A percentile compares a stretch with the other conserved stretches of the same genome.
Conservation (phyloP, 345 rosid genomes). For the Arabis hirsuta region DNA sequence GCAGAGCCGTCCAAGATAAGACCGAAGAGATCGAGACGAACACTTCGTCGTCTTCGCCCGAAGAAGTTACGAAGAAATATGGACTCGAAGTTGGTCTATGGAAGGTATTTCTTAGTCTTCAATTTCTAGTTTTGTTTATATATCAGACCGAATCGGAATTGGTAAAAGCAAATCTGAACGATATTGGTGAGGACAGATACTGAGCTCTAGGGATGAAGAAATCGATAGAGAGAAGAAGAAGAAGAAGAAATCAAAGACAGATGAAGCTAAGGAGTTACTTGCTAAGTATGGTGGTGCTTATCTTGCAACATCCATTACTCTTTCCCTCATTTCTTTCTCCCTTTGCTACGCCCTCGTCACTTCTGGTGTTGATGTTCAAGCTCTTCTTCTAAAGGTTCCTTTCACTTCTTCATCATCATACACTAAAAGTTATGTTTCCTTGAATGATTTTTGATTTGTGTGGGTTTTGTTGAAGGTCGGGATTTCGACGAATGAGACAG, state of each 20-base stretch:
- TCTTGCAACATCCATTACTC: slow-evolving; percentile 88
- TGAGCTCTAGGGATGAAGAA: slow-evolving; percentile 69
- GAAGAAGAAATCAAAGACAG: slow-evolving; percentile 66
- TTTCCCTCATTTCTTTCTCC: slow-evolving; percentile 80
- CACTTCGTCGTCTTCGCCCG: slow-evolving; percentile 48
- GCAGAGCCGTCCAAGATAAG: slow-evolving; percentile 67
- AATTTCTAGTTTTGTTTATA: not conserved
- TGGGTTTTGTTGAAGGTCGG: slow-evolving; percentile 59
- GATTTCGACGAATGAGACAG: slow-evolving; percentile 65
- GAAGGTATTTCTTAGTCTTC: slow-evolving; percentile 58
- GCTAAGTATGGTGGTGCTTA: slow-evolving; percentile 95
- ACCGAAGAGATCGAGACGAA: slow-evolving; percentile 51
- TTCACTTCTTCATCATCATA: not conserved
- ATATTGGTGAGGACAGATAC: slow-evolving; percentile 50
- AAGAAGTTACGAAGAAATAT: slow-evolving; percentile 78
- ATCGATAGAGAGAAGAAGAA: slow-evolving; percentile 56
- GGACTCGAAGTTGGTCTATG: slow-evolving; percentile 94
- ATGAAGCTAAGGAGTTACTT: slow-evolving; percentile 80
- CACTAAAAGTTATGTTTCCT: not conserved
- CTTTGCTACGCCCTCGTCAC: slow-evolving; percentile 70
- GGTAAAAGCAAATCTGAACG: not conserved
- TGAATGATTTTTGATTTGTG: not conserved
- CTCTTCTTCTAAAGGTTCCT: slow-evolving; percentile 68
- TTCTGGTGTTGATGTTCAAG: slow-evolving; percentile 79
- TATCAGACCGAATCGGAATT: not conserved